Conservation (phyloP, 2,329 filamentous ascomycete genomes). For the Neofusicoccum sp. region DNA sequence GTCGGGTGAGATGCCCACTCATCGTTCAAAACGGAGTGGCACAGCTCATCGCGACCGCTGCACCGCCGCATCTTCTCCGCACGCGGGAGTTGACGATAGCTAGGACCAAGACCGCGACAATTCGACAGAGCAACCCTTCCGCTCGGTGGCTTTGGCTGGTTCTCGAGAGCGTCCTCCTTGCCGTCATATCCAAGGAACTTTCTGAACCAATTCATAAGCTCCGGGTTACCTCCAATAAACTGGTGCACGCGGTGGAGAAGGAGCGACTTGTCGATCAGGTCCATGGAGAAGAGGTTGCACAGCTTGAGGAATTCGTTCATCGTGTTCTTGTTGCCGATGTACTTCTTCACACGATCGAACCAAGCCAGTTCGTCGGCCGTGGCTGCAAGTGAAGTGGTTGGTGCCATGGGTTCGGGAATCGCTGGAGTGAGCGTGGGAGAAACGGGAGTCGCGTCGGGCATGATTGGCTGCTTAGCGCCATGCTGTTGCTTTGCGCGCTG, state of each 20-base stretch:
- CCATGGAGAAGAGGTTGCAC: conserved; percentile 91
- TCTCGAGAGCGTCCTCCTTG: conserved; percentile 61
- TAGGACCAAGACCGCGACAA: conserved; percentile 91
- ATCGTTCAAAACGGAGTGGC: conserved; percentile 89
- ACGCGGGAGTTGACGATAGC: conserved; percentile 89
- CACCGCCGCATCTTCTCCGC: conserved; percentile 87
- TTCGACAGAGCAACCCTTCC: conserved; percentile 91
- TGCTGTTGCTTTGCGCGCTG: conserved; percentile 72
- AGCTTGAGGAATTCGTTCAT: conserved; percentile 97
- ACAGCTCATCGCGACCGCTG: conserved; percentile 92
- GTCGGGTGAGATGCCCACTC: conserved; percentile 98
- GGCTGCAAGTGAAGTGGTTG: conserved; percentile 69
- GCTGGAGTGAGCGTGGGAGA: conserved; percentile 87
- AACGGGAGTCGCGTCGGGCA: conserved; percentile 60
- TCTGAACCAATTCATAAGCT: conserved; percentile 88
- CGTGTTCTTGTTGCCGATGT: conserved; percentile 83
- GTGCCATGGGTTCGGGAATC: conserved; percentile 81
- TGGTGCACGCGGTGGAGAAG: conserved; percentile 77
- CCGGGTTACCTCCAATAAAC: conserved; percentile 84
- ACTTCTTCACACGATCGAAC: conserved; percentile 96
- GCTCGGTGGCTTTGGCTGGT: conserved; percentile 68
- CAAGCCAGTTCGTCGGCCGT: conserved; percentile 84
- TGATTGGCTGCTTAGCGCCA: conserved; percentile 56
- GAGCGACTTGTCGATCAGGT: conserved; percentile 82
- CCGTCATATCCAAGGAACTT: conserved; percentile 76